Evolutionary conservation across 768 basidiomycete species (phyloP), one percentile per base, ranked within the genome.

Genomic region (Piloderma croceum): DNA sequence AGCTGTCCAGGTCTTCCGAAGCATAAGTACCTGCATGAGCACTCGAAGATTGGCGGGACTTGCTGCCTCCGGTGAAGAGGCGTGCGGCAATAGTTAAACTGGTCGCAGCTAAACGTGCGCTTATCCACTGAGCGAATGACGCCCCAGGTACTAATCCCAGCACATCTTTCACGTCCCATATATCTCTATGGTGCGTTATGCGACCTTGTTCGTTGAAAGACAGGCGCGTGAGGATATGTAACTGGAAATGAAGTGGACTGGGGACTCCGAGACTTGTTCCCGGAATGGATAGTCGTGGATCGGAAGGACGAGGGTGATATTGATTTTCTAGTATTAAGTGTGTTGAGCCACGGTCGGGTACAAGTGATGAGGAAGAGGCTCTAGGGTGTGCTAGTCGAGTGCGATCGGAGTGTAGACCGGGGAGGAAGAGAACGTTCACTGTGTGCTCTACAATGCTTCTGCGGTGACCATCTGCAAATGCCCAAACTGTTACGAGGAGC

Each of bases 131-230:
- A 1, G 74, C 73, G 32, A 81, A 59, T 7, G 76, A 71, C 44
- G 77, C 71, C 3, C 85, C 84, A 3, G 86, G 86, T 7, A 87
- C 56, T 29, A 88, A 72, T 25, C 79, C 78, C 52, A 87, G 67
- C 43, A 90, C 65, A 54, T 90, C 88, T 56, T 81, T 77, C 31
- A 86, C 68, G 49, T 90, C 85, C 84, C 83, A 89, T 27, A 84
- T 69, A 53, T 90, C 88, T 21, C 84, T 74, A 56, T 91, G 88
- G 50, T 79, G 74, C 4, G 83, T 81, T 46, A 90, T 80, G 44
- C 73, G 75, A n/a, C 83, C 84, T 53, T 81, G 80, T 50, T 89
- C 87, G 60, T 89, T 89, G 61, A 90, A 87, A 23, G 75, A 72
- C 24, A 90, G 71, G 21, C 79, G 74, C 4, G 85, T 83, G 42